Conservation (phyloP, 164 flowering plant species). For the Vitis rupestris region DNA sequence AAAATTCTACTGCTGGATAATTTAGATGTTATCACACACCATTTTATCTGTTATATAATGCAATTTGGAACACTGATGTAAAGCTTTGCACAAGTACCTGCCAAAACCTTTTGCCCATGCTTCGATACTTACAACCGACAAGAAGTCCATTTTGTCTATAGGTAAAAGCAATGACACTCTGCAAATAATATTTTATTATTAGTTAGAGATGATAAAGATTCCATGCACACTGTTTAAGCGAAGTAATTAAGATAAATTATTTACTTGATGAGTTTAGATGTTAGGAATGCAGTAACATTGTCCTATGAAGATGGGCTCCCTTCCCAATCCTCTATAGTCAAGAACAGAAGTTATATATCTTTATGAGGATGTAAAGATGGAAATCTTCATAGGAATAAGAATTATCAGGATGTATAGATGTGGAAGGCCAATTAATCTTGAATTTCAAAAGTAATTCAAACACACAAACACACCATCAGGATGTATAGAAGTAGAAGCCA, state of each 20-base stretch:
- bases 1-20: not conserved
- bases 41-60: not conserved
- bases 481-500: too few relatives aligned
- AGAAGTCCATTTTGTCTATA: conserved; percentile 24
- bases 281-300: not conserved
- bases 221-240: not conserved
- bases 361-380: too few relatives aligned
- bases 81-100: conserved; percentile 25
- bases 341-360: not conserved
- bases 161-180: conserved; percentile 32
- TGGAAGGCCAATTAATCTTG: not conserved
- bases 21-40: not conserved
- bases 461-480: not conserved
- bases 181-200: conserved; percentile 1
- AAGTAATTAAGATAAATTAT: not conserved
- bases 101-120: conserved; percentile 29
- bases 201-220: not conserved
- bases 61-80: not conserved
- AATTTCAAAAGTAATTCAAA: not conserved
- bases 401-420: not conserved
- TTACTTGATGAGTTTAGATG: not conserved
- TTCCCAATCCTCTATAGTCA: not conserved
- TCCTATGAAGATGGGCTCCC: not conserved
- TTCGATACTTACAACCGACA: conserved; percentile 33
- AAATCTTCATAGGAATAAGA: not conserved